These are phyloP conservation scores for Myxozyma melibiosi DNA, from an alignment of 805 yeast genomes.

Conservation along the genomic window DNA sequence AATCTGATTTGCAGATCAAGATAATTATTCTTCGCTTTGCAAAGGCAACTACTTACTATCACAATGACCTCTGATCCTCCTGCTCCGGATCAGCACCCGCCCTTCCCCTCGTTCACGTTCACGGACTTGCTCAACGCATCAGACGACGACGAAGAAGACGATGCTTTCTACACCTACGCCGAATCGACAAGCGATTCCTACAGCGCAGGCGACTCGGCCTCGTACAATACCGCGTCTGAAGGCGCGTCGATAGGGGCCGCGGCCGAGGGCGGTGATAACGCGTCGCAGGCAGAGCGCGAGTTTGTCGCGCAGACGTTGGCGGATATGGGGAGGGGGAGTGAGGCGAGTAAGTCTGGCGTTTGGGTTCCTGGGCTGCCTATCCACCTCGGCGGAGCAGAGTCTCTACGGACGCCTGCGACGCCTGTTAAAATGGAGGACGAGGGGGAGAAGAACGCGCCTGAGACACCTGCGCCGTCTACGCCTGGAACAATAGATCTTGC, in stretches of 20 bases:
- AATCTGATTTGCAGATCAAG: no score
- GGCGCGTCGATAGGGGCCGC: neutral
- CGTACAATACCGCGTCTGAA: neutral
- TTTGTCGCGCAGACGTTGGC: constrained; percentile 18
- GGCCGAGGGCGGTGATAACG: neutral
- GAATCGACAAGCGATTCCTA: neutral
- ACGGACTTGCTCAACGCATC: constrained; percentile 17
- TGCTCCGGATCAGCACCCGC: constrained; percentile 5
- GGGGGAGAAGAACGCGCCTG: neutral
- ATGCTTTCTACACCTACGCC: no score
- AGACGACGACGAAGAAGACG: neutral
- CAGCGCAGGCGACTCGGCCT: neutral
- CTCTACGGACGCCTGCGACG: constrained; percentile 1
- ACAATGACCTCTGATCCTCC: neutral
- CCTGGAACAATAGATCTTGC: neutral
- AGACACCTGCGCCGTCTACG: neutral
- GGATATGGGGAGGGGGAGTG: neutral
- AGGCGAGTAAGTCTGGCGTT: neutral
- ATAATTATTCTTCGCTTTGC: no score
- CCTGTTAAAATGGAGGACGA: neutral
- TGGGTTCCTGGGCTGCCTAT: neutral
- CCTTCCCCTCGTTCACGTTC: constrained; percentile 30
- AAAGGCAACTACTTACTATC: no score
- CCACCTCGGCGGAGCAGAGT: constrained; percentile 1
- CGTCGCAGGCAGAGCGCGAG: constrained; percentile 15